Evolutionary conservation across 2,329 filamentous ascomycete genomes (phyloP).

Genomic region (Fusarium fracticaudum): DNA sequence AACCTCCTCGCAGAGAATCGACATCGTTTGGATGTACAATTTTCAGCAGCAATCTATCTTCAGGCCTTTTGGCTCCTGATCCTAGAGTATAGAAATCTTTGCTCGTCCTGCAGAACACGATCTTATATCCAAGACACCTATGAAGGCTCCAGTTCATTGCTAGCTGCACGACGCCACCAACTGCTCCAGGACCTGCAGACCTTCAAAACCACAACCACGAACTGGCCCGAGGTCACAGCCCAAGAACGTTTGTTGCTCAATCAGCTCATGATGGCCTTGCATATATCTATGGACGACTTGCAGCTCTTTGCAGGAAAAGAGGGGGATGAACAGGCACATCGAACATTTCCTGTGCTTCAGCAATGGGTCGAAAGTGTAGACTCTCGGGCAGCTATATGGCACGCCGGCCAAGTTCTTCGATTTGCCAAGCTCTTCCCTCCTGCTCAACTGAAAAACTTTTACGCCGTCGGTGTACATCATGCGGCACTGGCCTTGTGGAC

Average conservation of each 20-base stretch:
- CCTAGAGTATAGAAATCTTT: conserved; percentile 71
- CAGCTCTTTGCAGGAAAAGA: conserved; percentile 75
- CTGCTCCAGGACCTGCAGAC: conserved; percentile 65
- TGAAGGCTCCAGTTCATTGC: conserved; percentile 56
- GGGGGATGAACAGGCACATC: conserved; percentile 70
- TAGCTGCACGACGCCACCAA: conserved; percentile 68
- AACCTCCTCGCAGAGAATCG: conserved; percentile 60
- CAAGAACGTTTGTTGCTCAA: conserved; percentile 61
- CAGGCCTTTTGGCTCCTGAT: conserved; percentile 73
- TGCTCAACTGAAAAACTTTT: conserved; percentile 70
- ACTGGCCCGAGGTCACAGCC: conserved; percentile 55
- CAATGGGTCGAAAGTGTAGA: conserved; percentile 66
- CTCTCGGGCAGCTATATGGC: conserved; percentile 70
- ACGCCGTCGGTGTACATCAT: conserved; percentile 75
- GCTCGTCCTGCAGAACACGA: conserved; percentile 58
- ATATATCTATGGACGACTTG: conserved; percentile 71
- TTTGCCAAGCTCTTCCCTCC: conserved; percentile 65
- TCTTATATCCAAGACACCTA: conserved; percentile 55
- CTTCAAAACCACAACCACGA: conserved; percentile 55
- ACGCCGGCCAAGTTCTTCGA: conserved; percentile 73
- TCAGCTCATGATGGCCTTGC: conserved; percentile 70
- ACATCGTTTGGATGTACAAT: conserved; percentile 63
- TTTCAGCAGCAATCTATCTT: conserved; percentile 68
- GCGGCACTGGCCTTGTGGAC: conserved; percentile 75
- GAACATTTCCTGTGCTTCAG: conserved; percentile 66